Conservation (phyloP, 768 basidiomycete genomes). For the Kwoniella bestiolae region DNA sequence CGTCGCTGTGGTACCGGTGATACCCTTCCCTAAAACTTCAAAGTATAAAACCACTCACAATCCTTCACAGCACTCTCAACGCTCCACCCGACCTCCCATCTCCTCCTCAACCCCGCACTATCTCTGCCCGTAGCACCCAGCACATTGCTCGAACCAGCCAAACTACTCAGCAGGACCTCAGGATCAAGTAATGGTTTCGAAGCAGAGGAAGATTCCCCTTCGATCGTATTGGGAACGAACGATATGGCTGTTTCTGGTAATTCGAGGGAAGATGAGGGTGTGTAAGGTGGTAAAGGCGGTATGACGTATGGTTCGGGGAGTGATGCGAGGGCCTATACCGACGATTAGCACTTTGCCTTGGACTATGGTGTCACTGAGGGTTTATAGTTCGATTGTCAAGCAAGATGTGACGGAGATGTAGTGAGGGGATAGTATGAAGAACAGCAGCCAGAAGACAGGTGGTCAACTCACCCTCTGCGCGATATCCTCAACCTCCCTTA, state of each 20-base stretch:
- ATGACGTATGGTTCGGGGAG: conserved; percentile 59
- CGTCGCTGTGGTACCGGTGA: no score
- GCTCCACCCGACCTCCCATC: conserved; percentile 70
- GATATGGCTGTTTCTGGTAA: conserved; percentile 61
- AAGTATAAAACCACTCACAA: no score
- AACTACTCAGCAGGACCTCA: conserved; percentile 64
- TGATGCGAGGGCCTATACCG: conserved; percentile 61
- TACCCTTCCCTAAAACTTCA: no score
- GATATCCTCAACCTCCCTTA: conserved; percentile 61
- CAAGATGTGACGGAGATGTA: neutral
- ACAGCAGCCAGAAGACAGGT: no score
- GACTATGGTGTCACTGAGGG: no score
- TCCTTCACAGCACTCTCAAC: conserved; percentile 73
- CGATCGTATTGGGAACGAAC: conserved; percentile 58
- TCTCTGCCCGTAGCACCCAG: conserved; percentile 72
- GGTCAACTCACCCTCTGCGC: conserved; percentile 39
- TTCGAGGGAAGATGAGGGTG: conserved; percentile 57
- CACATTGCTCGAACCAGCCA: conserved; percentile 64
- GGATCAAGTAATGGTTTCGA: conserved; percentile 62
- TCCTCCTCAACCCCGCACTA: conserved; percentile 63
- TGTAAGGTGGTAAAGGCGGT: conserved; percentile 50
- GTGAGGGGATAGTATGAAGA: no score
- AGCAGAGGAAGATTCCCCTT: conserved; percentile 49
- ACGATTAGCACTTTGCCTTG: no score
- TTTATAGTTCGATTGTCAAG: neutral